Evolutionary conservation across 139 green algal species (phyloP), one percentile per base, ranked within the genome.

Genomic region (Tetradesmus lagerheimii): DNA sequence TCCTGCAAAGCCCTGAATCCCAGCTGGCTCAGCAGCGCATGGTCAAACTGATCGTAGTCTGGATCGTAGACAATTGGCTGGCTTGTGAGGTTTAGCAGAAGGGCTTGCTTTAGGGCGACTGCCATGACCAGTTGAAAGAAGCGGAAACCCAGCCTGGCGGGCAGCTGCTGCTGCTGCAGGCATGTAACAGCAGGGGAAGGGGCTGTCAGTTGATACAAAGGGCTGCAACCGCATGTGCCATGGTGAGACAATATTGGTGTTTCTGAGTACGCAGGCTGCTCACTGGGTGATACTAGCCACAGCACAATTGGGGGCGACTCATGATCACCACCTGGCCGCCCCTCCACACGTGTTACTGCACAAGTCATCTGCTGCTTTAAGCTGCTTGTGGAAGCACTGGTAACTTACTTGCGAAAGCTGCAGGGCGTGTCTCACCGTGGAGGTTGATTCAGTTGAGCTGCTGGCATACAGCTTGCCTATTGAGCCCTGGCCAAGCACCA

Each of bases 401-500:
- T n/a, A n/a, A n/a, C 43, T 50, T 50, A 9, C 53, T 15, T 71
- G 57, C 57, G 31, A 31, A 12, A 9, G 45, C 45, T 71, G 57
- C 57, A 50, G 43, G 12, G 18, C 5, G 50, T 71, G 57, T 9
- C 57, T 71, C 23, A 71, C 57, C 57, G 57, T 25, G 4, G 15
- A 29, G 53, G 53, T 4, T 11, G 4, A 9, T n/a, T 0, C 20
- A 31, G 4, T 71, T 5, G 57, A 71, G 57, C 1, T 71, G 23
- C 8, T 8, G n/a, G 57, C 57, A n/a, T 31, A 31, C 57, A 71
- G 57, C 23, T 71, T 71, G 57, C 45, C 45, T 0, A 87, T 62
- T 2, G 82, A 87, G 31, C 82, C 82, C 23, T 74, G 53, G 35
- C 82, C 82, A n/a, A 87, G 82, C 82, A 87, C 6, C 82, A 57